Conservation (phyloP, 345 rosid species). For the Streptanthus diversifolius region DNA sequence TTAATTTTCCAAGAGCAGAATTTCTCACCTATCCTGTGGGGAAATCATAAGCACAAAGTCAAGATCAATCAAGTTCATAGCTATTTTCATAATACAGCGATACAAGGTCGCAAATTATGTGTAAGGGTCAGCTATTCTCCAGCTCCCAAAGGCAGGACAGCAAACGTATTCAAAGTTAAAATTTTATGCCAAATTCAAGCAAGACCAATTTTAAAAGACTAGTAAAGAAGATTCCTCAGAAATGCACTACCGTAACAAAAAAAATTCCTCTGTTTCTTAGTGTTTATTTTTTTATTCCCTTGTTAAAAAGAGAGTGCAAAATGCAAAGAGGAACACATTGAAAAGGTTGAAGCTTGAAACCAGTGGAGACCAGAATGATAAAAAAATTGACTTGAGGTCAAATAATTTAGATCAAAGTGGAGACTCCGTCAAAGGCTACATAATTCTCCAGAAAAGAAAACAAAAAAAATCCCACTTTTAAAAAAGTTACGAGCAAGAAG, state of each 20-base stretch:
- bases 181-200: background rate
- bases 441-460: background rate
- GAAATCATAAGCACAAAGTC: background rate
- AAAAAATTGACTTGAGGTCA: constrained; percentile 1
- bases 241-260: background rate
- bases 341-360: background rate
- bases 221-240: background rate
- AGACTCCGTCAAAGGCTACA: background rate
- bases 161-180: background rate
- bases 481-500: background rate
- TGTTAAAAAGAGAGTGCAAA: background rate
- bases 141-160: background rate
- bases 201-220: background rate
- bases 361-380: background rate
- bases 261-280: background rate
- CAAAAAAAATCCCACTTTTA: background rate
- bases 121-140: background rate
- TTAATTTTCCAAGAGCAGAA: background rate
- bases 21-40: background rate
- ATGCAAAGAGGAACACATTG: constrained; percentile 5
- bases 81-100: background rate
- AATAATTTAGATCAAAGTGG: constrained; percentile 21
- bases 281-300: background rate
- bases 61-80: constrained; percentile 3
- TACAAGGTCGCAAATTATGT: background rate